Base-by-base conservation (phyloP, 257 asterid genomes). In the Jaltomata sinuosa region DNA sequence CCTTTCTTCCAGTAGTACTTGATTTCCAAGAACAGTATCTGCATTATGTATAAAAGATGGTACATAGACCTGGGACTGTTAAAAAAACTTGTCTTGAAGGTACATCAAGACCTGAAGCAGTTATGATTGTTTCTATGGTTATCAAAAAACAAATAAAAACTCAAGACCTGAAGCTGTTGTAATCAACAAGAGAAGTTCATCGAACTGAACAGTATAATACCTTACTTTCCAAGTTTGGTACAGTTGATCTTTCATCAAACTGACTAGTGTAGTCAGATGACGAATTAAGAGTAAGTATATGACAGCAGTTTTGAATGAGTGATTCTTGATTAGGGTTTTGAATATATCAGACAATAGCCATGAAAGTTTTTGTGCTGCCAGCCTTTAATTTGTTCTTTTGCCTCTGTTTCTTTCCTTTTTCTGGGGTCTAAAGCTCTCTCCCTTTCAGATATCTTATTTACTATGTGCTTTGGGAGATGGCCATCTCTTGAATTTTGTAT, bases 381-480 rank as follows among this genome's bases (percentile, higher is more conserved):
- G 22, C 64, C 62, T 77, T 9, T 29, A 77, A 49, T 49, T 16
- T 77, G 64, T 49, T 49, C 29, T 27, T 19, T 49, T 27, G 40
- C 45, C 16, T 77, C 57, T 74, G 22, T 45, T 76, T 45, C 81
- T 74, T 42, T 45, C 61, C 25, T 18, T 18, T 16, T 77, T 49
- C 9, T n/a, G 25, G 64, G 82, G 57, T 49, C 62, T 77, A 8
- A 77, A 77, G 16, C 82, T 29, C 84, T 82, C 80, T 80, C 83
- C 40, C 76, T 89, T 94, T 78, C 98, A 97, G 99, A 94, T 95
- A 86, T 91, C 97, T 84, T 97, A 97, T 91, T 87, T 97, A 89
- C 87, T 97, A 83, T 97, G 99, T 90, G 99, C 99, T 82, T 98
- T 97, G 81, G 99, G 99, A 89, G 98, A 97, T 90, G 99, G 99